Base-by-base conservation (phyloP, 164 flowering plant species). In the Litsea cubeba region DNA sequence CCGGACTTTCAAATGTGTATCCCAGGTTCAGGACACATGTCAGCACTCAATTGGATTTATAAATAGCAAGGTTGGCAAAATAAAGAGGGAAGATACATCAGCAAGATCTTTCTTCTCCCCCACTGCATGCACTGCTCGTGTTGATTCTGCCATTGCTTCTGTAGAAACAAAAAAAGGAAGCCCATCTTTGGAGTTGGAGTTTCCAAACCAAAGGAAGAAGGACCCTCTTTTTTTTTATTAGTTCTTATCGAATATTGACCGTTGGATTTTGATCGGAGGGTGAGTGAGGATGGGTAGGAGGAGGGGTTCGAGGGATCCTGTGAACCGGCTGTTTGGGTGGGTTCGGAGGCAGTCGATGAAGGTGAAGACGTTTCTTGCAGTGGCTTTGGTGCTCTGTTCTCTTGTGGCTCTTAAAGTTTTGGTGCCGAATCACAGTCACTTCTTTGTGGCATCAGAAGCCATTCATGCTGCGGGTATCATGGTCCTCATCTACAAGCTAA, bases 401-500 rank as follows among this genome's bases (percentile, higher is more conserved):
- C 66, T 93, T 62, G 71, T 91, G 35, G 83, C 77, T 24, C 73
- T 93, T 74, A 85, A 75, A 72, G 23, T 76, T 2, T 50, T 78
- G 25, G 85, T 90, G 1, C 78, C 65, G 18, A 67, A 88, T 75
- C 80, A 80, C 40, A 71, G 69, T 24, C 75, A 87, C 60, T 87
- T 93, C 77, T 91, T 88, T 57, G 68, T 90, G 58, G 90, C 86
- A 1, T 79, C 91, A 3, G 95, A 93, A 75, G 73, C 82, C 5
- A 70, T 83, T 18, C 98, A 93, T 73, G 87, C 84, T 57, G 80
- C 75, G 23, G 98, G 96, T 20, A 87, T 93, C 70, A 4, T 85
- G 60, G 86, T 89, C 72, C 80, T 91, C 75, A 83, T 87, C 69
- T 88, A 88, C 80, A 93, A 93, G 85, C 93, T 93, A 84, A 80